Conservation (phyloP, 2,329 filamentous ascomycete species). For the Fusarium tjaetaba region DNA sequence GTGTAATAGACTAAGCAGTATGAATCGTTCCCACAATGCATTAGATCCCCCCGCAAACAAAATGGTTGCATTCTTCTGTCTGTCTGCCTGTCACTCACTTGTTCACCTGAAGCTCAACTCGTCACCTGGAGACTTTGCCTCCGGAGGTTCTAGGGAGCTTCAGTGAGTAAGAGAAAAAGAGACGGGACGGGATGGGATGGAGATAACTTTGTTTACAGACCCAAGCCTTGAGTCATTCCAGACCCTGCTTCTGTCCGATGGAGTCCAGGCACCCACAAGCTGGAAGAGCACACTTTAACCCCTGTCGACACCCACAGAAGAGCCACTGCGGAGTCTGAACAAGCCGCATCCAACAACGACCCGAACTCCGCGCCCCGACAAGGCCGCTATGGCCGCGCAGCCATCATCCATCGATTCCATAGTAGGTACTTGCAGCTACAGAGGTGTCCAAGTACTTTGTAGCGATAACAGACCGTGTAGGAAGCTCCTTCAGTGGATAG, state of each 20-base stretch:
- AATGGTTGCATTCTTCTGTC: background rate
- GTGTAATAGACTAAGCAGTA: conserved; percentile 30
- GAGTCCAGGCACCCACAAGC: conserved; percentile 28
- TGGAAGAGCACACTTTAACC: conserved; percentile 19
- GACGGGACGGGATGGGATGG: conserved; percentile 22
- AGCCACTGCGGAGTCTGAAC: conserved; percentile 25
- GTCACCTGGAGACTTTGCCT: conserved; percentile 5
- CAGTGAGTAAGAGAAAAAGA: conserved; percentile 31
- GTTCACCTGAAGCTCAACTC: conserved; percentile 15
- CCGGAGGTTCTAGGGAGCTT: conserved; percentile 30
- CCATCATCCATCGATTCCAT: conserved; percentile 25
- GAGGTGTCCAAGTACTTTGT: conserved; percentile 4
- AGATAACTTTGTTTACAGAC: conserved; percentile 11
- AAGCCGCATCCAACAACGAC: conserved; percentile 26
- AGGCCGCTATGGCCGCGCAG: conserved; percentile 25
- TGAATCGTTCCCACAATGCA: conserved; percentile 28
- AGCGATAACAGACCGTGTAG: conserved; percentile 21
- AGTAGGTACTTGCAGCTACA: background rate
- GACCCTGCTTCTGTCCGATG: conserved; percentile 32
- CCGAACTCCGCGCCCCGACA: conserved; percentile 38
- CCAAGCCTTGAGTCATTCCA: conserved; percentile 43
- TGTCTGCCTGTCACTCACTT: background rate
- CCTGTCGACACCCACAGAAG: conserved; percentile 36
- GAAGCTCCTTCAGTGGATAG: conserved; percentile 13
- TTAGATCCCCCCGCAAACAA: conserved; percentile 14